Evolutionary conservation across 805 yeast genomes (phyloP), one percentile per base, ranked within the genome.

Genomic region (Ogataea degrootiae): DNA sequence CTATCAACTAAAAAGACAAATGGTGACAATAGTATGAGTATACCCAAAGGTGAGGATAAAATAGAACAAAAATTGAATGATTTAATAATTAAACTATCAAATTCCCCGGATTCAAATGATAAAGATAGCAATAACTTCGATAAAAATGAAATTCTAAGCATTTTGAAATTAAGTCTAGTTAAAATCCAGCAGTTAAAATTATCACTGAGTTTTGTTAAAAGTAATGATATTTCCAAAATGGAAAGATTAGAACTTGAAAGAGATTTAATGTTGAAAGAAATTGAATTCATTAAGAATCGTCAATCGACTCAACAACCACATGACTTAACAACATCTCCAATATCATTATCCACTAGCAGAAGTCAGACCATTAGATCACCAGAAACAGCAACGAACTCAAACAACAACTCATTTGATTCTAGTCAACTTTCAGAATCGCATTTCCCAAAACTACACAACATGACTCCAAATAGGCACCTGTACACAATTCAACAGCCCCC

Each of bases 221-320:
- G 37, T n/a, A 55, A 51, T 41, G 55, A 49, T 16, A 38, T 21
- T 8, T 52, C 57, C 3, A 56, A 58, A 41, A 45, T 58, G 17
- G 61, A 57, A 39, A 35, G 59, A 17, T 42, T 57, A 12, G 62
- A 59, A 39, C 44, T 55, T 34, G 62, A 59, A 43, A 53, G 62
- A 44, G 56, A 59, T 37, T 41, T 58, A 19, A 48, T 59, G 47
- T 31, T 49, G 21, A 58, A 55, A 39, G 63, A 59, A 40, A 58
- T 58, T 22, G 59, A 50, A 39, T 55, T 59, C n/a, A 55, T 59
- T n/a, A 52, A 47, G 23, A 44, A 51, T 14, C 53, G 47, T 37
- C 44, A 47, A 21, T 21, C 38, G 16, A 34, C 43, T 12, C 15
- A 14, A 9, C 31, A 26, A 26, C 21, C 21, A 4, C 31, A 26